Evolutionary conservation across 805 yeast genomes (phyloP), one percentile per base, ranked within the genome.

Genomic region (Maudiozyma pseudohumilis): DNA sequence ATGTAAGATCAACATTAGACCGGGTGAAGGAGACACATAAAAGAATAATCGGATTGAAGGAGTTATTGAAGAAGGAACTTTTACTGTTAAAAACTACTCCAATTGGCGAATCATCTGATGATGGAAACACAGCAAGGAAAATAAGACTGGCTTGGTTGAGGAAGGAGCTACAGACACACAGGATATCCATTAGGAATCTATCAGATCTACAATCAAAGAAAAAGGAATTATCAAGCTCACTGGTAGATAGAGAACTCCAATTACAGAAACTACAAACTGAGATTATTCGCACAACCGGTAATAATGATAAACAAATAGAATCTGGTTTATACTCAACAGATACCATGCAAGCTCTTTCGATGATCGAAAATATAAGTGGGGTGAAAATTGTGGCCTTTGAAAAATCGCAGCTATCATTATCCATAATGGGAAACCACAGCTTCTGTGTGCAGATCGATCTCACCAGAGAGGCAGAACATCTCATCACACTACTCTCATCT

Each of bases 1-100:
- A 44, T 17, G 33, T 57, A n/a, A 40, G 37, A 16, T 29, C 32
- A 4, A 43, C 42, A 9, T 35, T 51, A 20, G 39, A 36, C 5
- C 41, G 39, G 12, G 39, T 43, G 1, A 36, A 40, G 18, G 28
- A 36, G 1, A 40, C 48, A 6, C 46, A 43, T 15, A 20, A 25
- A 6, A 36, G 41, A 22, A 43, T 51, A 3, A 37, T 29, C 23
- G 35, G 35, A 3, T 41, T 56, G 13, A 46, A 47, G 19, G 46
- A 46, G 7, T 30, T 44, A 9, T 28, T 52, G 4, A 40, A 34
- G 22, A 40, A 41, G 30, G 60, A 58, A 30, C 40, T 59, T 4
- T 38, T 28, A n/a, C 9, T 17, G n/a, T 24, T 50, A 11, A 20
- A 49, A 4, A 50, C 41, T 21, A 46, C 47, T 21, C 29, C 42